phyloP scores from a whole-genome alignment of 106 monocot genomes.

The Narthecium ossifragum region DNA sequence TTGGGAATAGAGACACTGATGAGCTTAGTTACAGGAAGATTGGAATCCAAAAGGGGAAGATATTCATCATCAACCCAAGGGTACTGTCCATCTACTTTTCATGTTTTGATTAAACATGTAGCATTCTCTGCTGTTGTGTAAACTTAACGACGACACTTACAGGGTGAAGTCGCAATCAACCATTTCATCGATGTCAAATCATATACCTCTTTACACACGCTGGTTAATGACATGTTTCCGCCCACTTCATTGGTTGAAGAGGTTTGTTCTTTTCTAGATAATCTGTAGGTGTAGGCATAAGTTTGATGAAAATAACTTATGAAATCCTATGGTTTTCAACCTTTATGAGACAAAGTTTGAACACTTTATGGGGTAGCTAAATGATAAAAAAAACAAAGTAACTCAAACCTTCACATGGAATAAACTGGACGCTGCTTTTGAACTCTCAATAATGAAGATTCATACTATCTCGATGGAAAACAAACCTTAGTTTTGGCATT shows the following conservation, averaged over 20 bases:
- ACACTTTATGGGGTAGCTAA: no score
- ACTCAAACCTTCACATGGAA: not conserved
- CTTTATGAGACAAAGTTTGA: not conserved
- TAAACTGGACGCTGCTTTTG: not conserved
- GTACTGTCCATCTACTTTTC: conserved; percentile 17
- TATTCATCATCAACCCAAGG: conserved; percentile 97
- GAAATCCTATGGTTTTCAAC: not conserved
- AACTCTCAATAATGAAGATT: no score
- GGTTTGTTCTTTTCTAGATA: conserved; percentile 35
- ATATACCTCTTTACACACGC: conserved; percentile 83
- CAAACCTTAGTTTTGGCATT: no score
- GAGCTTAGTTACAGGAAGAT: conserved; percentile 88
- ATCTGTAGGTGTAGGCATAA: not conserved
- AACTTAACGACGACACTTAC: not conserved
- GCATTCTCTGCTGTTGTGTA: not conserved
- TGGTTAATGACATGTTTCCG: conserved; percentile 97
- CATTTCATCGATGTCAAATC: conserved; percentile 74
- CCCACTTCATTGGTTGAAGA: conserved; percentile 91
- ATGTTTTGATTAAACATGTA: no score
- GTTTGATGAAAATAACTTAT: not conserved
- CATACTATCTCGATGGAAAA: no score
- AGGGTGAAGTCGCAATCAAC: conserved; percentile 95
- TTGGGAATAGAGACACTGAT: conserved; percentile 98
- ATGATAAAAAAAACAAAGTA: not conserved
- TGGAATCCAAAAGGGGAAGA: conserved; percentile 92